These are phyloP conservation scores for Emmonsiellopsis sp. DNA, from an alignment of 2,329 filamentous ascomycete genomes.

Conservation along the genomic window DNA sequence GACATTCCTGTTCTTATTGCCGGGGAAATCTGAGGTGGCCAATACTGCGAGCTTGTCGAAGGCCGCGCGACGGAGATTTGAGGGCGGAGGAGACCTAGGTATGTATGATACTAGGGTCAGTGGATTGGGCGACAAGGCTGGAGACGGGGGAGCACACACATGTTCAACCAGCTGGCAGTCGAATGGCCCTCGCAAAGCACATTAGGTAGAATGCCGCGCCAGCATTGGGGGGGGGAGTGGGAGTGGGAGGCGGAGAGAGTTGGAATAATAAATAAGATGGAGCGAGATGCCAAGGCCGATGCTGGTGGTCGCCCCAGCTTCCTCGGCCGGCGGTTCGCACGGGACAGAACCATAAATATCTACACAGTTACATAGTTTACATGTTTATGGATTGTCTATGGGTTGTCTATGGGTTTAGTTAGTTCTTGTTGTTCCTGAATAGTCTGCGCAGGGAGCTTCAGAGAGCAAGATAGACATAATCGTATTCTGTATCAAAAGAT, in stretches of 20 bases:
- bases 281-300: neutral
- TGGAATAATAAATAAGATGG: neutral
- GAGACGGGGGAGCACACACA: constrained; percentile 2
- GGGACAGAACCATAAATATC: no score
- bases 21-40: constrained; percentile 24
- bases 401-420: no score
- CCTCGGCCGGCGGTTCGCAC: no score
- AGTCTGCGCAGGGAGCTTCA: no score
- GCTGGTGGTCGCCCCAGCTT: no score
- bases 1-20: constrained; percentile 15
- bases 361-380: no score
- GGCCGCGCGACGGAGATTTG: constrained; percentile 23
- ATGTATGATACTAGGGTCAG: neutral
- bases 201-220: neutral
- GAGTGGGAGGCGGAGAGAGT: neutral
- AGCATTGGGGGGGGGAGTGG: neutral
- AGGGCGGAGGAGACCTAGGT: constrained; percentile 9
- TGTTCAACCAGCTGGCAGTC: constrained; percentile 19
- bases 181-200: neutral
- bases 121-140: neutral
- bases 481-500: no score
- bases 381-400: no score
- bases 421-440: no score
- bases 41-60: constrained; percentile 35
- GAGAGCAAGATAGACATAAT: no score